These are phyloP conservation scores for Beta macrorhiza DNA, from an alignment of 179 eudicot genomes.

Conservation along the genomic window DNA sequence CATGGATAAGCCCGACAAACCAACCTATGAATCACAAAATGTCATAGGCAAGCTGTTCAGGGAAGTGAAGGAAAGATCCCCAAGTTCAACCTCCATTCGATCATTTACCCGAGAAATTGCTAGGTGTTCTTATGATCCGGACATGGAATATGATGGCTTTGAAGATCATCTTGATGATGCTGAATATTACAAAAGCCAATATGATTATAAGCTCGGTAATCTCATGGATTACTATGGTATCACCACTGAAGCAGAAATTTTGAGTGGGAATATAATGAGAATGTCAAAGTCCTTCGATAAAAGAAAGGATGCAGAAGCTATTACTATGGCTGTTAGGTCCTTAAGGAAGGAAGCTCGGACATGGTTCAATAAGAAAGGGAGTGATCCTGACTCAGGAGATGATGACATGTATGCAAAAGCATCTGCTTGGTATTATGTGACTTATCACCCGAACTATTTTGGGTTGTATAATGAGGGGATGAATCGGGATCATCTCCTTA, in stretches of 20 bases:
- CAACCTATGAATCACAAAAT: constrained; percentile 52
- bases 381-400: constrained; percentile 20
- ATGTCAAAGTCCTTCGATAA: constrained; percentile 66
- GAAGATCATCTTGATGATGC: constrained; percentile 66
- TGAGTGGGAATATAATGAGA: constrained; percentile 79
- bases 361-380: constrained; percentile 48
- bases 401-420: constrained; percentile 63
- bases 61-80: constrained; percentile 62
- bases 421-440: constrained; percentile 89
- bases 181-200: constrained; percentile 57
- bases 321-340: constrained; percentile 63
- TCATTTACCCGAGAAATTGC: constrained; percentile 67
- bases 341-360: constrained; percentile 77
- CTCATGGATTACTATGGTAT: constrained; percentile 88
- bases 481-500: constrained; percentile 68
- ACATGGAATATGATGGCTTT: constrained; percentile 77
- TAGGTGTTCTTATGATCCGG: constrained; percentile 48
- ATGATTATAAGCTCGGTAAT: constrained; percentile 75
- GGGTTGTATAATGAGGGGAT: constrained; percentile 64
- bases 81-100: constrained; percentile 33
- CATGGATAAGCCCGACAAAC: constrained; percentile 87
- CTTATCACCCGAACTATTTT: constrained; percentile 63
- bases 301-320: constrained; percentile 71
- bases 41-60: constrained; percentile 85
- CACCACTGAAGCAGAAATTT: constrained; percentile 75